These are phyloP conservation scores for Harrya chromipes DNA, from an alignment of 768 basidiomycete genomes.

Conservation along the genomic window DNA sequence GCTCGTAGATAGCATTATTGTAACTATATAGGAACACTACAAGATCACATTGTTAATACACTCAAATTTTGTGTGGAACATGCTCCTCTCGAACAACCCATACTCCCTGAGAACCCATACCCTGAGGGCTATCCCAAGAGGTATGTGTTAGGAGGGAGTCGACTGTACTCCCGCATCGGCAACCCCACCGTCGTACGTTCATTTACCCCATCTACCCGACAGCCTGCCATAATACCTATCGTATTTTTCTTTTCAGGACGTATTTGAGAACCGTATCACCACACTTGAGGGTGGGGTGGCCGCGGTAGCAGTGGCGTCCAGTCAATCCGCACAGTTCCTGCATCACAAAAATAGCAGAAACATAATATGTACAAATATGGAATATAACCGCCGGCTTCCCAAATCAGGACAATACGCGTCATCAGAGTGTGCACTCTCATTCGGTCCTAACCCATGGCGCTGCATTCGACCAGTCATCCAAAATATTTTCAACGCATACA, in stretches of 20 bases:
- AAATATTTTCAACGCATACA: neutral
- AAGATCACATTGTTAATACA: too few relatives aligned
- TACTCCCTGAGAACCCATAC: too few relatives aligned
- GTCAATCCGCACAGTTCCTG: slow-evolving; percentile 62
- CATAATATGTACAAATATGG: neutral
- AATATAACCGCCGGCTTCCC: neutral
- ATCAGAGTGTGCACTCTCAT: neutral
- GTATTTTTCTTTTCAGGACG: slow-evolving; percentile 37
- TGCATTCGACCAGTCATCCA: neutral
- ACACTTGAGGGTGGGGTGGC: slow-evolving; percentile 62
- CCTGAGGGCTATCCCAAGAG: too few relatives aligned
- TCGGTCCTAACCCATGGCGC: neutral
- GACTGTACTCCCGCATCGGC: slow-evolving; percentile 45
- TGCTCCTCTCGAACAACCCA: too few relatives aligned
- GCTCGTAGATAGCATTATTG: too few relatives aligned
- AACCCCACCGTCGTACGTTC: slow-evolving; percentile 57
- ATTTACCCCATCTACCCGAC: too few relatives aligned
- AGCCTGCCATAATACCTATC: neutral
- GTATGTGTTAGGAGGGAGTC: too few relatives aligned
- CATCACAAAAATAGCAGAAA: too few relatives aligned
- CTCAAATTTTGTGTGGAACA: too few relatives aligned
- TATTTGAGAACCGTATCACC: slow-evolving; percentile 64
- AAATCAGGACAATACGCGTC: neutral
- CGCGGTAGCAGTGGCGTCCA: slow-evolving; percentile 54
- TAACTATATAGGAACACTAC: too few relatives aligned